Base-by-base conservation (phyloP, 2,329 filamentous ascomycete genomes). In the Diplodia mutila region DNA sequence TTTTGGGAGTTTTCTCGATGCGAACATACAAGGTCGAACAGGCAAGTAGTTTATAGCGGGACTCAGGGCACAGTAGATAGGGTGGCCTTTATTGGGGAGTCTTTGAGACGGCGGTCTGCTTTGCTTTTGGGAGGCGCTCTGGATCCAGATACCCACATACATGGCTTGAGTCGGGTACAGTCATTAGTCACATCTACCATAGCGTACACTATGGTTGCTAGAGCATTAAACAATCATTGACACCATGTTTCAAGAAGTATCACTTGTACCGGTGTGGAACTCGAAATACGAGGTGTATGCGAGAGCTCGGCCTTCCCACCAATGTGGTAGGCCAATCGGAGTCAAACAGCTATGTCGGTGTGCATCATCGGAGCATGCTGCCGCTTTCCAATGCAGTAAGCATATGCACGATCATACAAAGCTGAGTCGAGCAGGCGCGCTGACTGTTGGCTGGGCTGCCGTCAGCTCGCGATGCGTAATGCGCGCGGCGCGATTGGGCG, bases 381-480 rank as follows among this genome's bases (percentile, higher is more conserved):
- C 42, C 11, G 27, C 53, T 16, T 12, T 23, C 52, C 9, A 52
- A 27, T 6, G 3, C 11, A 34, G 53, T 37, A 12, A 55, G 53
- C 32, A 2, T 23, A 25, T n/a, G 25, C 21, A 46, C 5, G 39
- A 21, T 32, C 39, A 61, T 49, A 29, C 57, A 48, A 63, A 37
- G 46, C 46, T 51, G 59, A 63, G 23, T 34, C n/a, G 39, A 16
- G 25, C 57, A 48, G 49, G 59, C 46, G 59, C 4, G 59, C 59
- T 49, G 59, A 51, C 18, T 34, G 29, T 1, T 4, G 2, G 6
- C 29, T 3, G 5, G n/a, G 53, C 53, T 37, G 32, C 53, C 53
- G 23, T 37, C 32, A 57, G 32, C 32, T 29, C 42, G 25, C 25
- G 16, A 12, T 48, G 57, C 57, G 37, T 61, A 61, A 61, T 61